phyloP scores from a whole-genome alignment of 768 basidiomycete genomes.

The Lactarius indigo region DNA sequence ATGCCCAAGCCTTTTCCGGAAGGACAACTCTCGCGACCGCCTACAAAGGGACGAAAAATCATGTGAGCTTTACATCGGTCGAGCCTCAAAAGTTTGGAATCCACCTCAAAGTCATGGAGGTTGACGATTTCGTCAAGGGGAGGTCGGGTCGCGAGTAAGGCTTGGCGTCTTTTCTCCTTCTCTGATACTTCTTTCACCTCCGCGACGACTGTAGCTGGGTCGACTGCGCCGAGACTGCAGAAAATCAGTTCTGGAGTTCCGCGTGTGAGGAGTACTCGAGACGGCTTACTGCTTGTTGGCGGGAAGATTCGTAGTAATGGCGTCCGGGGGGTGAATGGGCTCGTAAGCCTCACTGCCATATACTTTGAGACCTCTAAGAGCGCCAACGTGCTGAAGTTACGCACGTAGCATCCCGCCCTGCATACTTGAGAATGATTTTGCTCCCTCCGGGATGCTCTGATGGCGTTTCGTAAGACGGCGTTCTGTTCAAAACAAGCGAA shows the following conservation, averaged over 20 bases:
- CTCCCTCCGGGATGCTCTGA: slow-evolving; percentile 36
- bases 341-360: slow-evolving; percentile 58
- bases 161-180: slow-evolving; percentile 65
- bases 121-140: slow-evolving; percentile 77
- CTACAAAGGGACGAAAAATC: slow-evolving; percentile 35
- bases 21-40: slow-evolving; percentile 80
- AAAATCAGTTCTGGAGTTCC: not conserved
- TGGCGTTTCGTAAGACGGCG: not conserved
- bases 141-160: slow-evolving; percentile 62
- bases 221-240: slow-evolving; percentile 60
- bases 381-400: not conserved
- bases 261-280: slow-evolving; percentile 5
- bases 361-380: not conserved
- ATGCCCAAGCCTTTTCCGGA: slow-evolving; percentile 89
- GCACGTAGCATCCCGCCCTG: slow-evolving; percentile 48
- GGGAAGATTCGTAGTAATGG: slow-evolving; percentile 70
- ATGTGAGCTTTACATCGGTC: not conserved
- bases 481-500: not conserved
- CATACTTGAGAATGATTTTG: slow-evolving; percentile 52
- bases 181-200: slow-evolving; percentile 60
- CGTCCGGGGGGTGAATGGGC: slow-evolving; percentile 85
- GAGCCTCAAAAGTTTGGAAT: slow-evolving; percentile 4
- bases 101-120: slow-evolving; percentile 91
- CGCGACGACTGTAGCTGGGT: slow-evolving; percentile 61
- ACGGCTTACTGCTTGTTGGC: slow-evolving; percentile 63